Evolutionary conservation across 2,329 filamentous ascomycete genomes (phyloP), one percentile per base, ranked within the genome.

Genomic region (Lecanicillium sp.): DNA sequence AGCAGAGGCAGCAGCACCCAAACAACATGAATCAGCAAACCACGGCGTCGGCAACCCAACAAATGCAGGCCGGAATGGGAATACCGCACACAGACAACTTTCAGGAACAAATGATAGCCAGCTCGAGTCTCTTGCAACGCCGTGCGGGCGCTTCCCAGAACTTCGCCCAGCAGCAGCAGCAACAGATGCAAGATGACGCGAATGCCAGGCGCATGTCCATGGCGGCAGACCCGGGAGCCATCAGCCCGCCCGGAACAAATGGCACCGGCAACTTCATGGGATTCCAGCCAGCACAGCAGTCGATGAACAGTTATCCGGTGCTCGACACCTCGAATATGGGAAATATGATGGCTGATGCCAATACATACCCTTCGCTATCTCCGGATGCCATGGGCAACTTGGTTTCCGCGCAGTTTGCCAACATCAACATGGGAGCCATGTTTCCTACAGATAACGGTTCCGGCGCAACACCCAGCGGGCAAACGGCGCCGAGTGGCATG

Each of bases 361-460:
- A 41, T 20, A 27, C n/a, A 12, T 48, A 33, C 15, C 36, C 48
- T 19, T 20, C 20, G 12, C 15, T 49, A 9, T 45, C 48, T 17
- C 35, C 48, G 14, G 48, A 45, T 44, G 40, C 41, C 17, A 49
- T 49, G 41, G 35, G 35, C 1, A 44, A 40, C 41, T 10, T 49
- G 27, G 48, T 49, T 15, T 44, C 48, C 15, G 36, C 40, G 20
- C 48, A 49, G 19, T 49, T 44, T 27, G 35, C 48, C 27, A 40
- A 44, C 17, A 49, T 49, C 4, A 40, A 40, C 19, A 49, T 49
- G 48, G 48, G 41, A 35, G 26, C 26, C 23, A 44, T 49, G 26
- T 49, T 49, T 17, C 14, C 45, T 17, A 42, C 21, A 36, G 38
- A 19, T 14, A 27, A 37, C 9, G 21, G 37, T 5, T 30, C 45